Evolutionary conservation across 2,329 filamentous ascomycete genomes (phyloP).

Genomic region (Metarhizium robertsii): DNA sequence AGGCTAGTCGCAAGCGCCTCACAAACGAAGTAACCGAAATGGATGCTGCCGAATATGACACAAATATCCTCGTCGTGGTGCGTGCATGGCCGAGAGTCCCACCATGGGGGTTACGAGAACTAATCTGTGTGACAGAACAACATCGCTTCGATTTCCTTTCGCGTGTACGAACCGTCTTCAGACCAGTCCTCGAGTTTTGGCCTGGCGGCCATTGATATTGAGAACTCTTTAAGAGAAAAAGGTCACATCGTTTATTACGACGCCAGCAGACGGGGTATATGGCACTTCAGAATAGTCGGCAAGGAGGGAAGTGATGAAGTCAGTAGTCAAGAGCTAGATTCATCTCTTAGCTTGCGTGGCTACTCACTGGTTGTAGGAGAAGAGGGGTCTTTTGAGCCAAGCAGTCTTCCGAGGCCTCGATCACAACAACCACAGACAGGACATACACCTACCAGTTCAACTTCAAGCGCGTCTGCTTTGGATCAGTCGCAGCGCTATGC

Average conservation of each 20-base stretch:
- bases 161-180: slow-evolving; percentile 42
- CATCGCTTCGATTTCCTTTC: slow-evolving; percentile 44
- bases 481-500: slow-evolving; percentile 25
- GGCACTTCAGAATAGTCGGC: slow-evolving; percentile 42
- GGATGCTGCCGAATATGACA: slow-evolving; percentile 55
- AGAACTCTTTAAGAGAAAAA: slow-evolving; percentile 39
- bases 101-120: not conserved
- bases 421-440: slow-evolving; percentile 26
- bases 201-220: slow-evolving; percentile 40
- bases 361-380: slow-evolving; percentile 35
- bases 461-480: slow-evolving; percentile 29
- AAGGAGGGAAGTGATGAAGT: slow-evolving; percentile 27
- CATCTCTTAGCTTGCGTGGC: slow-evolving; percentile 33
- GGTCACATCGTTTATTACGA: slow-evolving; percentile 47
- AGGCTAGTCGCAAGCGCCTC: not conserved
- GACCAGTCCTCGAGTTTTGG: slow-evolving; percentile 35
- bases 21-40: slow-evolving; percentile 36
- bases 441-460: slow-evolving; percentile 37
- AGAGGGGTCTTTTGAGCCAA: slow-evolving; percentile 41
- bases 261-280: slow-evolving; percentile 37
- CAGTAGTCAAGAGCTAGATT: slow-evolving; percentile 21
- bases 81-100: slow-evolving; percentile 15
- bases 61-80: slow-evolving; percentile 51
- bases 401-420: slow-evolving; percentile 36
- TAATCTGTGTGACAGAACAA: slow-evolving; percentile 36